Percentiles rank a stretch among this genome's conserved stretches.
These are phyloP conservation scores for Ophiostoma populinum DNA, from an alignment of 2,329 filamentous ascomycete species.

Conservation along the genomic window DNA sequence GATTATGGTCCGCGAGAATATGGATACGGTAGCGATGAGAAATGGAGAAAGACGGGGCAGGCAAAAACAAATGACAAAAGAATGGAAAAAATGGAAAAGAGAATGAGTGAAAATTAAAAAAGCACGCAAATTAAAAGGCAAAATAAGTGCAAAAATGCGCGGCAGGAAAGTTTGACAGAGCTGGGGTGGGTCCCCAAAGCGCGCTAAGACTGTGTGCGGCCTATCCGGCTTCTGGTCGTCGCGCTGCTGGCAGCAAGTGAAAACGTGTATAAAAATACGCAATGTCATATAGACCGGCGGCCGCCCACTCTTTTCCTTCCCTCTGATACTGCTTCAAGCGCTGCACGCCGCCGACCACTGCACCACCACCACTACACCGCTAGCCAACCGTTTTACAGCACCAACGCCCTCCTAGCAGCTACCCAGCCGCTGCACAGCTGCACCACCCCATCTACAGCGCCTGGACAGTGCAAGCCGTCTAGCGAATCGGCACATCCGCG, in stretches of 20 bases:
- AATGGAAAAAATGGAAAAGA: conserved; percentile 1
- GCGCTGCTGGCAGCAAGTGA: conserved; percentile 4
- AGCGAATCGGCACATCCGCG: no score
- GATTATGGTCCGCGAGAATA: neutral
- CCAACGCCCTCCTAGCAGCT: no score
- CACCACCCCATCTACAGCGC: no score
- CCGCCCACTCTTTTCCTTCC: conserved; percentile 12
- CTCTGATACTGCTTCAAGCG: conserved; percentile 6
- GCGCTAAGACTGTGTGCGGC: conserved; percentile 11
- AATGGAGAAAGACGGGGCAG: neutral
- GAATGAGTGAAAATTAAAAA: neutral
- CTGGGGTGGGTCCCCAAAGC: conserved; percentile 3
- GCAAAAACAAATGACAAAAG: neutral
- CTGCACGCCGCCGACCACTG: no score
- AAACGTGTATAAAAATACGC: conserved; percentile 18
- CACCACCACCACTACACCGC: conserved; percentile 1
- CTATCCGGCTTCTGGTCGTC: conserved; percentile 6
- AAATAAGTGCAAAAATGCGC: conserved; percentile 1
- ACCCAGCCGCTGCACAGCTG: no score
- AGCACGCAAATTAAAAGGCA: neutral
- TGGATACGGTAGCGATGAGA: neutral
- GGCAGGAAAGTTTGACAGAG: conserved; percentile 5
- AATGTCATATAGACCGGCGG: conserved; percentile 15
- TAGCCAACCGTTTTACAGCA: no score
- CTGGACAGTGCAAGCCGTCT: no score